Percentiles rank a stretch among this genome's conserved stretches.
These are phyloP conservation scores for Aspergillus sp. DNA, from an alignment of 2,329 filamentous ascomycete genomes.

Conservation along the genomic window DNA sequence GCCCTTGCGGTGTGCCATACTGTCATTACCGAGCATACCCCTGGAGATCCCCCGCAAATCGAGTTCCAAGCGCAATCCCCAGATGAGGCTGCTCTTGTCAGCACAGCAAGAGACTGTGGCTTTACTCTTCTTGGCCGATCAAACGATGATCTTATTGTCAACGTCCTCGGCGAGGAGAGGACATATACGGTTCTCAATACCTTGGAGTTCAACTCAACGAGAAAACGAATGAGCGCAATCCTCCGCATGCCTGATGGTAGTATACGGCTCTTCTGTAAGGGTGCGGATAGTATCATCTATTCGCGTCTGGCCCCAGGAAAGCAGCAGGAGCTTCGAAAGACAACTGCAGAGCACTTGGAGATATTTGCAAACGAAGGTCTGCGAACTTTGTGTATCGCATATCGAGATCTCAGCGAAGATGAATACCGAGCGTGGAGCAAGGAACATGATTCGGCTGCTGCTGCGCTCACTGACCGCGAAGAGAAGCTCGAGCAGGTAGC, in stretches of 20 bases:
- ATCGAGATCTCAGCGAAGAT: constrained; percentile 75
- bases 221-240: constrained; percentile 98
- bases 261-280: constrained; percentile 94
- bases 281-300: constrained; percentile 96
- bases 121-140: constrained; percentile 86
- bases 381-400: constrained; percentile 89
- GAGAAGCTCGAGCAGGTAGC: constrained; percentile 89
- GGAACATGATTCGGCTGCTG: constrained; percentile 83
- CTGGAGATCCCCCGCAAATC: constrained; percentile 87
- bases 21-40: constrained; percentile 85
- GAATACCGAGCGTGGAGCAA: constrained; percentile 84
- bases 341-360: constrained; percentile 91
- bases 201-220: constrained; percentile 93
- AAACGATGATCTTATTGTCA: constrained; percentile 78
- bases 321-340: constrained; percentile 77
- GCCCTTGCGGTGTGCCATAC: constrained; percentile 94
- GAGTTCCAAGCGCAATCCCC: constrained; percentile 97
- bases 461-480: constrained; percentile 81
- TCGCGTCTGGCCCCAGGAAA: constrained; percentile 82
- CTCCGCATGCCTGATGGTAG: constrained; percentile 88
- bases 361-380: constrained; percentile 96
- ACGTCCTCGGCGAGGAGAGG: constrained; percentile 81
- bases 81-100: constrained; percentile 90
- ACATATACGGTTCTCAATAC: constrained; percentile 89
- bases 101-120: constrained; percentile 91